Evolutionary conservation across 805 yeast species (phyloP).

Genomic region (Wilhelminamyces savonicus): DNA sequence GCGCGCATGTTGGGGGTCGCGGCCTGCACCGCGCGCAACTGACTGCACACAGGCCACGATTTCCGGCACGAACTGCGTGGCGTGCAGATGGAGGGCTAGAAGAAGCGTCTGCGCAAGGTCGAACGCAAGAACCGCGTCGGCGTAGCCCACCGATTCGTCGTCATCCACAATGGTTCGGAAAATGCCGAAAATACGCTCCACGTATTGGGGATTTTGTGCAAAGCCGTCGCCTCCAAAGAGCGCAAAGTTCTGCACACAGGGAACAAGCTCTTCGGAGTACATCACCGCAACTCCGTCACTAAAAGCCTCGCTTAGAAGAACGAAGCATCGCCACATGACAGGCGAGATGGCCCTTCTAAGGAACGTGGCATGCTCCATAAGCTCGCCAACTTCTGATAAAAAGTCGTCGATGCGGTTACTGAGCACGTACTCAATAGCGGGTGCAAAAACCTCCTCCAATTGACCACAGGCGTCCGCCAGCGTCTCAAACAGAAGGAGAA

Average conservation of each 20-base stretch:
- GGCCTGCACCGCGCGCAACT: conserved; percentile 1
- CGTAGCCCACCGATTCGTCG: conserved; percentile 44
- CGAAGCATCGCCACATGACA: conserved; percentile 69
- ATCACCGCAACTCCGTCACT: conserved; percentile 48
- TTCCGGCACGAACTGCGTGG: conserved; percentile 39
- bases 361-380: conserved; percentile 46
- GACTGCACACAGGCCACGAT: conserved; percentile 3
- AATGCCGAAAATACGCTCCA: conserved; percentile 45
- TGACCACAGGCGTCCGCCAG: conserved; percentile 58
- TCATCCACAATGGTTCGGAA: conserved; percentile 39
- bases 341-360: conserved; percentile 43
- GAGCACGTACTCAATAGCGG: conserved; percentile 64
- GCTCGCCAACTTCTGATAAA: conserved; percentile 68
- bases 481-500: conserved; percentile 76
- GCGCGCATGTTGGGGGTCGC: conserved; percentile 18
- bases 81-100: conserved; percentile 46
- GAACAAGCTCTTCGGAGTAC: conserved; percentile 70
- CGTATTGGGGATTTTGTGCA: conserved; percentile 34
- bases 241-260: conserved; percentile 69
- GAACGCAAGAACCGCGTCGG: conserved; percentile 53
- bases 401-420: conserved; percentile 64
- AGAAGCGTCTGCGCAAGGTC: conserved; percentile 62
- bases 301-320: conserved; percentile 30
- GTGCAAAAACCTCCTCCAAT: conserved; percentile 62
- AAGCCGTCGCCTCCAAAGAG: conserved; percentile 43